A percentile compares a stretch with the other conserved stretches of the same genome.
phyloP scores from a whole-genome alignment of 352 stramenopile species.

The Pythium grandisporangium region DNA sequence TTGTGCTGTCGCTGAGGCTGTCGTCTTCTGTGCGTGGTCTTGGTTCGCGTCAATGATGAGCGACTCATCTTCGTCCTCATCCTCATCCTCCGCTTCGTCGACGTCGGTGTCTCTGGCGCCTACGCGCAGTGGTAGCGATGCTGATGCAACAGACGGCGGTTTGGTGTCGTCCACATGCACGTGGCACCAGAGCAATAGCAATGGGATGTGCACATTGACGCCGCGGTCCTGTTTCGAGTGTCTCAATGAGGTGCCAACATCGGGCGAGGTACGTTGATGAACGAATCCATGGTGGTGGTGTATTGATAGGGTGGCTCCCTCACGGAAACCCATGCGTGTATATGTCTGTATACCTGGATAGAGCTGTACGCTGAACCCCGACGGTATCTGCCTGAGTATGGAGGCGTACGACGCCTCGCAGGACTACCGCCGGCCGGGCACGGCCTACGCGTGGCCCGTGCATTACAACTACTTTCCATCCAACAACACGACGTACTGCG shows the following conservation, averaged over 20 bases:
- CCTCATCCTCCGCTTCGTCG: background rate
- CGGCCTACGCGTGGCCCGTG: conserved; percentile 22
- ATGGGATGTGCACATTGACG: conserved; percentile 24
- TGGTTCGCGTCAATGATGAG: background rate
- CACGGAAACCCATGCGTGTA: too few relatives aligned
- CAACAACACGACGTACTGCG: conserved; percentile 47
- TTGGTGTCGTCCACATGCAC: conserved; percentile 25
- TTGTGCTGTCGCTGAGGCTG: background rate
- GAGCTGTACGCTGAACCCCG: conserved; percentile 37
- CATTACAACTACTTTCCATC: conserved; percentile 56
- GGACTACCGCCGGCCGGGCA: conserved; percentile 35
- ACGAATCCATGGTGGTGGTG: background rate
- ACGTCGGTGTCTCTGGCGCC: background rate
- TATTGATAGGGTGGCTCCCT: too few relatives aligned
- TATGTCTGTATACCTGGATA: conserved; percentile 7
- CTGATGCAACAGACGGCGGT: background rate
- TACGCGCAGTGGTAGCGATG: background rate
- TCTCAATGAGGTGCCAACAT: conserved; percentile 29
- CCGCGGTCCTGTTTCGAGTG: conserved; percentile 54
- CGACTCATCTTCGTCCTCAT: background rate
- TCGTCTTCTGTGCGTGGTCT: conserved; percentile 2
- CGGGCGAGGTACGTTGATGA: conserved; percentile 17
- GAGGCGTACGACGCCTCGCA: conserved; percentile 29
- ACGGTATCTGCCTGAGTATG: conserved; percentile 29
- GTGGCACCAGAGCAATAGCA: conserved; percentile 18